A percentile compares a stretch with the other conserved stretches of the same genome.
phyloP scores from a whole-genome alignment of 371 early-diverging fungal genomes.

The Smittium culicis region DNA sequence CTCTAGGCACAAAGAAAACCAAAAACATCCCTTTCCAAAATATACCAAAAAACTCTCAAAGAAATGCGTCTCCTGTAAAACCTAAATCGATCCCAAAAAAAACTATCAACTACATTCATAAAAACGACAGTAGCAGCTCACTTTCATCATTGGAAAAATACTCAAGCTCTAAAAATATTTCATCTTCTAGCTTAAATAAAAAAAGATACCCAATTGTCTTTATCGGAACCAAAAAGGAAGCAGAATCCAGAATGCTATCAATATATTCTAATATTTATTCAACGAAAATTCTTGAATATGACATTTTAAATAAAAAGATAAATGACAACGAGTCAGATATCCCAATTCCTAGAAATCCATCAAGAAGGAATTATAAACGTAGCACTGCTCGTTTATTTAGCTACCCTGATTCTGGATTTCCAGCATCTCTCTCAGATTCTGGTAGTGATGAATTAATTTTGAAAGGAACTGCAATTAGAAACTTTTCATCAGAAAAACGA shows the following conservation, averaged over 20 bases:
- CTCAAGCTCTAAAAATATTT: neutral
- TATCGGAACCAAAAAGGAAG: neutral
- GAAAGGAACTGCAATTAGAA: neutral
- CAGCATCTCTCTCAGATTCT: neutral
- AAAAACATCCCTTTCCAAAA: neutral
- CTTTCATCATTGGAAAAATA: neutral
- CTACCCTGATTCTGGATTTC: too few relatives aligned
- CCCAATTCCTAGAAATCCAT: neutral
- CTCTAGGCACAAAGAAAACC: neutral
- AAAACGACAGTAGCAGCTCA: neutral
- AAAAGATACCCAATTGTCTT: slow-evolving; percentile 4
- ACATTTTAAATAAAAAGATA: neutral
- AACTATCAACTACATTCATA: neutral
- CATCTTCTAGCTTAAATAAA: neutral
- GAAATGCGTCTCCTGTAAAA: neutral
- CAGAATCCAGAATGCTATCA: neutral
- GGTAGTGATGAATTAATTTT: neutral
- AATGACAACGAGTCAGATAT: neutral
- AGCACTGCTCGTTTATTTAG: too few relatives aligned
- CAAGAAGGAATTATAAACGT: neutral
- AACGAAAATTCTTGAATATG: neutral
- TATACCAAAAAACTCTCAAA: neutral
- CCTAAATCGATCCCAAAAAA: neutral
- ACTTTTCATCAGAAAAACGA: too few relatives aligned
- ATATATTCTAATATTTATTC: neutral